Conservation (phyloP, 2,329 filamentous ascomycete species). For the Claviceps purpurea region DNA sequence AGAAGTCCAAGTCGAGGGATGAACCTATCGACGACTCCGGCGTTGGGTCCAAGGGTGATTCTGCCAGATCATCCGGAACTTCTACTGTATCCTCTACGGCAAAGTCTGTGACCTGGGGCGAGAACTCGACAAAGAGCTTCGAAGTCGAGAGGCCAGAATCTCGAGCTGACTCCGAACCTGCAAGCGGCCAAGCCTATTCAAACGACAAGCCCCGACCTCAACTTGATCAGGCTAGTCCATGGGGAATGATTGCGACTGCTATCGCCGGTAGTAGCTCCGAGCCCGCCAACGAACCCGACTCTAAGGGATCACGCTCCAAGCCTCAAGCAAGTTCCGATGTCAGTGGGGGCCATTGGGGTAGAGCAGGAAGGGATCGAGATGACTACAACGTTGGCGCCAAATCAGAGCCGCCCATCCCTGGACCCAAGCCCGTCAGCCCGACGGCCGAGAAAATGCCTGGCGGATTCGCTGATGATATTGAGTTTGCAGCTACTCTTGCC, state of each 20-base stretch:
- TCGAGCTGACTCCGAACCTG: slow-evolving; percentile 17
- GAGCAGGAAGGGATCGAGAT: slow-evolving; percentile 9
- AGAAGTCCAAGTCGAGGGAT: slow-evolving; percentile 11
- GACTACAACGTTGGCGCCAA: slow-evolving; percentile 25
- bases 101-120: slow-evolving; percentile 51
- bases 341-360: slow-evolving; percentile 8
- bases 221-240: slow-evolving; percentile 29
- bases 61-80: slow-evolving; percentile 17
- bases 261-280: slow-evolving; percentile 29
- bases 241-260: slow-evolving; percentile 40
- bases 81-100: slow-evolving; percentile 22
- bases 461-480: slow-evolving; percentile 51
- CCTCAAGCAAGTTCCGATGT: slow-evolving; percentile 5
- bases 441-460: slow-evolving; percentile 44
- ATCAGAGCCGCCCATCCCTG: slow-evolving; percentile 35
- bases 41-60: slow-evolving; percentile 27
- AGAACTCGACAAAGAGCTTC: slow-evolving; percentile 51
- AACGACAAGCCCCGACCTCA: slow-evolving; percentile 21
- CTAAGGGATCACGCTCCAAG: slow-evolving; percentile 7
- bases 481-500: slow-evolving; percentile 56
- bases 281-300: slow-evolving; percentile 20
- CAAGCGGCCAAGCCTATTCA: slow-evolving; percentile 13
- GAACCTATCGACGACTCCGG: slow-evolving; percentile 21
- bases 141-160: slow-evolving; percentile 44
- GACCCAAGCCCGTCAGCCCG: slow-evolving; percentile 42